Percentiles rank a stretch among this genome's conserved stretches.
Evolutionary conservation across 2,329 filamentous ascomycete genomes (phyloP).

Genomic region (Arthrobotrys musiformis): DNA sequence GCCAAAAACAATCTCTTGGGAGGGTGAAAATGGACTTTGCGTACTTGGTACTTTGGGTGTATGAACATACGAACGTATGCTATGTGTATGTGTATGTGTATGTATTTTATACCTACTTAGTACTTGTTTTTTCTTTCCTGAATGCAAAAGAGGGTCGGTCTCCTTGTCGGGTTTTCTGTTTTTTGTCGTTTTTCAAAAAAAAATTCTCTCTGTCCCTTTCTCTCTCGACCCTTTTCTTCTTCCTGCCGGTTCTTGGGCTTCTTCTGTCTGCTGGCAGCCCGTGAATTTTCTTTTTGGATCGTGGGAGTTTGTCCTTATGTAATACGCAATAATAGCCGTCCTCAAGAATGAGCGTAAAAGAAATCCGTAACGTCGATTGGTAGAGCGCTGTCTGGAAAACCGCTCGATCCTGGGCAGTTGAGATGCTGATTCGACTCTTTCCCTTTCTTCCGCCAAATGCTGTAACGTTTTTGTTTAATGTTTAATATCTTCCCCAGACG

Average conservation of each 20-base stretch:
- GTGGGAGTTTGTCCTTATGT: constrained; percentile 22
- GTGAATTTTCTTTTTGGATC: constrained; percentile 18
- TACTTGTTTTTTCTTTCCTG: neutral
- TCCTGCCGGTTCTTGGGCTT: neutral
- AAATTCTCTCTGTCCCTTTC: neutral
- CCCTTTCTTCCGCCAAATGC: constrained; percentile 11
- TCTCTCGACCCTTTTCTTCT: neutral
- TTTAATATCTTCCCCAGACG: constrained; percentile 21
- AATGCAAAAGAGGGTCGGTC: neutral
- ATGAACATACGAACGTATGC: neutral
- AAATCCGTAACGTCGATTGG: constrained; percentile 17
- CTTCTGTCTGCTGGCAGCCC: neutral
- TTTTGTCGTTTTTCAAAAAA: no score
- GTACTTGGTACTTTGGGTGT: no score
- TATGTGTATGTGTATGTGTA: neutral
- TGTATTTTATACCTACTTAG: constrained; percentile 1
- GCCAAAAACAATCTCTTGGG: constrained; percentile 48
- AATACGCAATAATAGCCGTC: constrained; percentile 31
- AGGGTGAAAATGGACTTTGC: constrained; percentile 9
- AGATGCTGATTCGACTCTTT: constrained; percentile 12
- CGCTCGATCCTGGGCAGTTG: constrained; percentile 27
- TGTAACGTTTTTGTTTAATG: constrained; percentile 10
- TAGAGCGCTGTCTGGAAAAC: constrained; percentile 16
- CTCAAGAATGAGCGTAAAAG: constrained; percentile 31
- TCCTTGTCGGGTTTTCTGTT: neutral